Base-by-base conservation (phyloP, 1,284 basidiomycete genomes). In the Pyrrhoderma noxium region DNA sequence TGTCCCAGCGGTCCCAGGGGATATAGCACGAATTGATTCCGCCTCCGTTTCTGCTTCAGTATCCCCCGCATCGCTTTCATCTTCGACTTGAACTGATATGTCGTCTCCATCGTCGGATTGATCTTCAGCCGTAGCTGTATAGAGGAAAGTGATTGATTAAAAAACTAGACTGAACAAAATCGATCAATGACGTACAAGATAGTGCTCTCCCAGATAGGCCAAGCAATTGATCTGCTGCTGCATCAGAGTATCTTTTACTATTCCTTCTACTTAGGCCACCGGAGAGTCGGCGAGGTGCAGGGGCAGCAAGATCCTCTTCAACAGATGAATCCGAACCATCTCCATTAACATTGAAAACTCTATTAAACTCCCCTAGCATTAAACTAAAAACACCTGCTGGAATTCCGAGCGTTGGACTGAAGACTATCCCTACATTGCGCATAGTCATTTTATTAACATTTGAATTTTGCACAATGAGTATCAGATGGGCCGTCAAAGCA, bases 381-480 rank as follows among this genome's bases (percentile, higher is more conserved):
- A 96, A 72, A 63, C 89, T 92, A 68, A 96, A 94, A 44, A 96
- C 88, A 4, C 92, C 93, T 0, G 93, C 93, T 13, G 93, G 93
- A 58, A 97, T 95, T 35, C 91, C 92, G 7, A 97, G 75, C 1
- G 93, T 96, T 2, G 94, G 93, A 57, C 89, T 93, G 69, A 96
- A 97, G 25, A 99, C 95, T 56, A 99, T 99, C 18, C 94, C 93
- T 23, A 99, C 92, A 64, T 99, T 99, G 34, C 94, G 83, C 80
- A 99, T 86, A 41, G 89, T 96, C 96, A 99, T 99, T 76, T 96
- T 99, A 80, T 98, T 98, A 54, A 87, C 73, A 41, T 79, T 65
- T 14, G 91, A 80, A 64, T 96, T 93, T 66, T 93, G 85, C 43
- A 97, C 93, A 61, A 99, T 90, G 51, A 94, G 77, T 62, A 97